Percentiles rank a stretch among this genome's conserved stretches.
These are phyloP conservation scores for Clonostachys solani DNA, from an alignment of 2,329 filamentous ascomycete genomes.

Conservation along the genomic window DNA sequence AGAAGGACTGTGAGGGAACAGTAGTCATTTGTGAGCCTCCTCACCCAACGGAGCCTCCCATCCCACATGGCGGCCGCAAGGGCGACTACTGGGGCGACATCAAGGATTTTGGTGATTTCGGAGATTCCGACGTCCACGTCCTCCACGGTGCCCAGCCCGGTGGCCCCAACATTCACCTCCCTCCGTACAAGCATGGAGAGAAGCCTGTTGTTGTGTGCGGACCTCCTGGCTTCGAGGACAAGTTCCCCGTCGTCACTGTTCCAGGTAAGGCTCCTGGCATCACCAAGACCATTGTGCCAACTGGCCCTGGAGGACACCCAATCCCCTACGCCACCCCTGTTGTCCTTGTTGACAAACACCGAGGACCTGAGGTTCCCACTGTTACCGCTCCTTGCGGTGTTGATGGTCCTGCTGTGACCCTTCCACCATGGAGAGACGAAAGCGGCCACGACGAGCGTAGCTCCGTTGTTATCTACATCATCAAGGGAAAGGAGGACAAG, in stretches of 20 bases:
- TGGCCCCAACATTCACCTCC: background rate
- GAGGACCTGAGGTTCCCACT: background rate
- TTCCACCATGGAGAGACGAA: background rate
- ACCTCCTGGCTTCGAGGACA: constrained; percentile 3
- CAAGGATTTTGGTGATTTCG: background rate
- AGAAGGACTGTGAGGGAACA: constrained; percentile 11
- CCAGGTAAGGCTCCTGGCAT: constrained; percentile 3
- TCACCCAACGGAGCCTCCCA: background rate
- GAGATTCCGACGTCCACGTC: background rate
- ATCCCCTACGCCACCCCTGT: background rate
- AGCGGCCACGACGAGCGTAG: background rate
- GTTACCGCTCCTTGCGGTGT: background rate
- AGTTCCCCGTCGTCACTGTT: constrained; percentile 6
- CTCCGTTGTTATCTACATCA: background rate
- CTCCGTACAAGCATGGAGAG: background rate
- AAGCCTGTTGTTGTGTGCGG: constrained; percentile 8
- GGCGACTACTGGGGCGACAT: background rate
- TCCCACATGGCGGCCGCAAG: background rate
- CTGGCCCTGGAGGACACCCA: constrained; percentile 7
- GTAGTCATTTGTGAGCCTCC: constrained; percentile 16
- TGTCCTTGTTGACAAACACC: constrained; percentile 6
- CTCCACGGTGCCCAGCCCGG: background rate
- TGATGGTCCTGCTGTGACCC: background rate
- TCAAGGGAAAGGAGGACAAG: background rate
- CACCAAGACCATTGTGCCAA: constrained; percentile 7